Base-by-base conservation (phyloP, 169 alveolate genomes). In the Babesia bovis region DNA sequence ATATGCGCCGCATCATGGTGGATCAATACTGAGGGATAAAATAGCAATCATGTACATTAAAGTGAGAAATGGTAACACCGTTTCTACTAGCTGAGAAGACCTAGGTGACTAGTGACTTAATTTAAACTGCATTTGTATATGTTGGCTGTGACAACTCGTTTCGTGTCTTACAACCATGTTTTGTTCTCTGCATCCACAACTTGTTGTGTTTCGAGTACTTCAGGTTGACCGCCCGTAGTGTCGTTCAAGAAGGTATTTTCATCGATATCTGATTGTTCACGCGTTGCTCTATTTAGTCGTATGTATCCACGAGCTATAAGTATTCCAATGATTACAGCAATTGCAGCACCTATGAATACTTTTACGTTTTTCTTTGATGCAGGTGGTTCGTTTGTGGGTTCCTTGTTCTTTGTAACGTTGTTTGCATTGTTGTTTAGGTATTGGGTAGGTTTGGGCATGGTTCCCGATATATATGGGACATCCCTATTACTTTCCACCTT, bases 81-180 rank as follows among this genome's bases (percentile, higher is more conserved):
- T n/a, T n/a, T n/a, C n/a, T n/a, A n/a, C n/a, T n/a, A n/a, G n/a
- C n/a, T n/a, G n/a, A n/a, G n/a, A n/a, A n/a, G n/a, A n/a, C n/a
- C n/a, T n/a, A n/a, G n/a, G n/a, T n/a, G n/a, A n/a, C n/a, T n/a
- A n/a, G n/a, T n/a, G n/a, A n/a, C n/a, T n/a, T n/a, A n/a, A n/a
- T n/a, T n/a, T n/a, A n/a, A n/a, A n/a, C n/a, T n/a, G n/a, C n/a
- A n/a, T n/a, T n/a, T n/a, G n/a, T n/a, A n/a, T n/a, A n/a, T n/a
- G n/a, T n/a, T n/a, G n/a, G n/a, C n/a, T n/a, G n/a, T n/a, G n/a
- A n/a, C n/a, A n/a, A n/a, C n/a, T n/a, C n/a, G n/a, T n/a, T n/a
- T n/a, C n/a, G n/a, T n/a, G n/a, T n/a, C n/a, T 67, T 51, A 77
- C 21, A 75, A 73, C 87, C 87, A 78, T 12, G 68, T 49, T 28